A percentile compares a stretch with the other conserved stretches of the same genome.
These are phyloP conservation scores for Chrysosporium queenslandicum DNA, from an alignment of 2,329 filamentous ascomycete genomes.

Conservation along the genomic window DNA sequence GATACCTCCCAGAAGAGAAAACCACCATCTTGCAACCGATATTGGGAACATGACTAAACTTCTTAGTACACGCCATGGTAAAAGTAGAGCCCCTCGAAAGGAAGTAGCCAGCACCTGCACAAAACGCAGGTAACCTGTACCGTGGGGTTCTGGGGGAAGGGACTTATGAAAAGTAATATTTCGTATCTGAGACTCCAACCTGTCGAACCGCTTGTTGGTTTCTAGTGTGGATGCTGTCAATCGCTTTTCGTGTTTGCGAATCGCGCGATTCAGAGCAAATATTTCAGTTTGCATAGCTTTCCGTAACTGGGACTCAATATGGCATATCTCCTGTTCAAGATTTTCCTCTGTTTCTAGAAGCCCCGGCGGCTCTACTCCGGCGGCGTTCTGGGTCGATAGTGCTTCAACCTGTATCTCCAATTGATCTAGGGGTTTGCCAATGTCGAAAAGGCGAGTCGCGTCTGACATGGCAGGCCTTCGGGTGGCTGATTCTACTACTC, in stretches of 20 bases:
- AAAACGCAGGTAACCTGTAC: neutral
- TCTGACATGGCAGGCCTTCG: constrained; percentile 26
- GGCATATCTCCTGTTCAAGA: constrained; percentile 27
- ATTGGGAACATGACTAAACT: neutral
- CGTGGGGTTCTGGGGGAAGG: neutral
- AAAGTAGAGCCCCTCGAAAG: neutral
- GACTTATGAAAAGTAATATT: constrained; percentile 37
- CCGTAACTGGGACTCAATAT: constrained; percentile 25
- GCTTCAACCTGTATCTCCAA: constrained; percentile 51
- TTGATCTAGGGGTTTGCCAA: constrained; percentile 57
- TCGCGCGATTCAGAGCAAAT: constrained; percentile 77
- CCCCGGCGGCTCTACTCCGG: constrained; percentile 28
- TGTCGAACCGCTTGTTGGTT: constrained; percentile 62
- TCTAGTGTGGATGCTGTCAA: constrained; percentile 63
- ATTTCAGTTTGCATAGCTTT: constrained; percentile 66
- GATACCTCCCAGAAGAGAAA: constrained; percentile 64
- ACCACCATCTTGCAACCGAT: neutral
- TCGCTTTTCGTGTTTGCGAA: constrained; percentile 85
- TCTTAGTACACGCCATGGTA: neutral
- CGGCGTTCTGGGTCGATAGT: constrained; percentile 26
- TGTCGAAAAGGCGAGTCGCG: constrained; percentile 39
- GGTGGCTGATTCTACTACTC: constrained; percentile 43
- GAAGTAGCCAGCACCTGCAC: constrained; percentile 23
- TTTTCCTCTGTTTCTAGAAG: constrained; percentile 23
- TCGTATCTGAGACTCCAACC: constrained; percentile 59